Conservation (phyloP, 2,329 filamentous ascomycete genomes). For the Verticillium dahliae region DNA sequence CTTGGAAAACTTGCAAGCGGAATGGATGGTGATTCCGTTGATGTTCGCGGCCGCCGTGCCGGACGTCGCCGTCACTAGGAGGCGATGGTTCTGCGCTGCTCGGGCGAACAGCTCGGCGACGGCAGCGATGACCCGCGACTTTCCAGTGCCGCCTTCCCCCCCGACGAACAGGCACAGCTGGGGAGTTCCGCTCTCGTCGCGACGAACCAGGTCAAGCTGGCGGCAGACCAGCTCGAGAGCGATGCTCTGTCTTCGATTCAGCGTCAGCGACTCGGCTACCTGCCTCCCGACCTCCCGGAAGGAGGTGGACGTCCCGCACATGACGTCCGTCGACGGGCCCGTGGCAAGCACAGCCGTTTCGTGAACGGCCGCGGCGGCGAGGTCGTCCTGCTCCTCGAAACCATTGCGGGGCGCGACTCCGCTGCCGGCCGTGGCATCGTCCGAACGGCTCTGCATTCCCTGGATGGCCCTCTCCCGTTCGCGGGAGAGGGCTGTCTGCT, state of each 20-base stretch:
- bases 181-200: background rate
- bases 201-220: slow-evolving; percentile 2
- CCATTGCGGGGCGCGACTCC: no score
- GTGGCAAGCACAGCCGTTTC: no score
- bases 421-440: no score
- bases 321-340: background rate
- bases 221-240: slow-evolving; percentile 5
- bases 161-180: slow-evolving; percentile 9
- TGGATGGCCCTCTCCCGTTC: no score
- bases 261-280: background rate
- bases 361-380: no score
- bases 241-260: slow-evolving; percentile 1
- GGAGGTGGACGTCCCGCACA: slow-evolving; percentile 2
- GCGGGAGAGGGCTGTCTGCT: no score
- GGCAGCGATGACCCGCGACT: slow-evolving; percentile 6
- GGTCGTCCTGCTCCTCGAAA: no score
- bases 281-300: slow-evolving; percentile 1
- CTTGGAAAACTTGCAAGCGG: slow-evolving; percentile 5
- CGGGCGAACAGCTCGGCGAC: slow-evolving; percentile 1
- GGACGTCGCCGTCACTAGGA: slow-evolving; percentile 6
- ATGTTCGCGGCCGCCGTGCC: slow-evolving; percentile 5
- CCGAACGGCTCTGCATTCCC: no score
- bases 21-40: slow-evolving; percentile 8
- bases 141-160: slow-evolving; percentile 6
- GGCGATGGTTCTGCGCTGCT: background rate